A percentile compares a stretch with the other conserved stretches of the same genome.
Evolutionary conservation across 2,329 filamentous ascomycete species (phyloP).

Genomic region (Venturia pyrina): DNA sequence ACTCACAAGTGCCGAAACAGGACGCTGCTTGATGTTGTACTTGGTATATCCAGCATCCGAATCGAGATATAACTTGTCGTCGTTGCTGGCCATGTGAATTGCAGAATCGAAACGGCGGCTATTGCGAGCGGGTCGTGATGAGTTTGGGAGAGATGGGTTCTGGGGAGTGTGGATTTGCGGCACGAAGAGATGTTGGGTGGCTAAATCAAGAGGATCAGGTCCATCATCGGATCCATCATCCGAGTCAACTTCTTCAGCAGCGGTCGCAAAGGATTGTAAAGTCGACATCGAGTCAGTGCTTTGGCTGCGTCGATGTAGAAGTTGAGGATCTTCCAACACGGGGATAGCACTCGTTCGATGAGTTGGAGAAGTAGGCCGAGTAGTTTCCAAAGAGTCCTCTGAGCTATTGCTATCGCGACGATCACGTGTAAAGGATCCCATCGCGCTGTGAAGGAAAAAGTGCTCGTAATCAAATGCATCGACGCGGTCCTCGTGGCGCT

Average conservation of each 20-base stretch:
- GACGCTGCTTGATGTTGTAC: neutral
- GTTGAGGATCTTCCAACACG: neutral
- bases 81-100: neutral
- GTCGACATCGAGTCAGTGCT: constrained; percentile 14
- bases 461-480: constrained; percentile 96
- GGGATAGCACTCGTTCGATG: neutral
- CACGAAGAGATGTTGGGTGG: neutral
- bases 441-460: constrained; percentile 87
- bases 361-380: constrained; percentile 21
- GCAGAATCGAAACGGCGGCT: constrained; percentile 3
- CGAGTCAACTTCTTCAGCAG: constrained; percentile 8
- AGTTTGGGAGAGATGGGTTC: neutral
- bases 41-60: neutral
- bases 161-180: neutral
- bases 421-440: constrained; percentile 62
- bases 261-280: constrained; percentile 12
- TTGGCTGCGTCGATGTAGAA: constrained; percentile 11
- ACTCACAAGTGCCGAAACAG: neutral
- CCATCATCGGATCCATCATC: constrained; percentile 11
- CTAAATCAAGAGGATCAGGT: constrained; percentile 7
- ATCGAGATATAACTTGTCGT: neutral
- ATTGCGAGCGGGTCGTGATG: neutral
- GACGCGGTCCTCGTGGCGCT: constrained; percentile 80
- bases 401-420: constrained; percentile 35
- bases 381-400: constrained; percentile 42